phyloP scores from a whole-genome alignment of 2,329 filamentous ascomycete genomes.

The Fusarium nodosum region DNA sequence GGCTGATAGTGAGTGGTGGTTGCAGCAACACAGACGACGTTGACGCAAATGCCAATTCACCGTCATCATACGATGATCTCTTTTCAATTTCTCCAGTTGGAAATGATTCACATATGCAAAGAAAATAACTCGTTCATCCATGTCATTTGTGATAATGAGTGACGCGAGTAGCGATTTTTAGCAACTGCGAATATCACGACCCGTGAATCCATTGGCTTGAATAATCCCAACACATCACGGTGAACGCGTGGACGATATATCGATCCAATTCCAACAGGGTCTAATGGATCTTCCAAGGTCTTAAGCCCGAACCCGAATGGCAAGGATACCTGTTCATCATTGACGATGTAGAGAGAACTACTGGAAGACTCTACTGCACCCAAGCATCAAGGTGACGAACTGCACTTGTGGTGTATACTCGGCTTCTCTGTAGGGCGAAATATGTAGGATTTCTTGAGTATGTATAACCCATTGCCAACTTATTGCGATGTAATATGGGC shows the following conservation, averaged over 20 bases:
- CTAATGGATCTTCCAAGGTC: not conserved
- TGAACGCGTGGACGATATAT: too few relatives aligned
- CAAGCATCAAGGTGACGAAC: not conserved
- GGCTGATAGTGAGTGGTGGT: conserved; percentile 7
- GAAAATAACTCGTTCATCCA: not conserved
- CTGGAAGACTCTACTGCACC: not conserved
- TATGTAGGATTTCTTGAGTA: not conserved
- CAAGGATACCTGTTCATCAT: too few relatives aligned
- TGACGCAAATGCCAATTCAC: conserved; percentile 10
- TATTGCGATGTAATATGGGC: too few relatives aligned
- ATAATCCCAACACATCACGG: not conserved
- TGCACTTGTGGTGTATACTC: not conserved
- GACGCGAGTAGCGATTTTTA: not conserved
- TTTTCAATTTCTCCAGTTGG: not conserved
- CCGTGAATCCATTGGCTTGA: not conserved
- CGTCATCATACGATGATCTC: conserved; percentile 9
- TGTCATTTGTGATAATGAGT: conserved; percentile 1
- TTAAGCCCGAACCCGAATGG: not conserved
- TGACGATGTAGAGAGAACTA: not conserved
- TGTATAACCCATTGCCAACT: not conserved
- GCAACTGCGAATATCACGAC: not conserved
- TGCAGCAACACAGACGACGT: conserved; percentile 15
- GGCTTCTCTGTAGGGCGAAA: not conserved
- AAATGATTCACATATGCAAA: not conserved
- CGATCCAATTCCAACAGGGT: not conserved